Evolutionary conservation across 192 early-diverging fungal genomes (phyloP), one percentile per base, ranked within the genome.

Genomic region (Kappamyces sp.): DNA sequence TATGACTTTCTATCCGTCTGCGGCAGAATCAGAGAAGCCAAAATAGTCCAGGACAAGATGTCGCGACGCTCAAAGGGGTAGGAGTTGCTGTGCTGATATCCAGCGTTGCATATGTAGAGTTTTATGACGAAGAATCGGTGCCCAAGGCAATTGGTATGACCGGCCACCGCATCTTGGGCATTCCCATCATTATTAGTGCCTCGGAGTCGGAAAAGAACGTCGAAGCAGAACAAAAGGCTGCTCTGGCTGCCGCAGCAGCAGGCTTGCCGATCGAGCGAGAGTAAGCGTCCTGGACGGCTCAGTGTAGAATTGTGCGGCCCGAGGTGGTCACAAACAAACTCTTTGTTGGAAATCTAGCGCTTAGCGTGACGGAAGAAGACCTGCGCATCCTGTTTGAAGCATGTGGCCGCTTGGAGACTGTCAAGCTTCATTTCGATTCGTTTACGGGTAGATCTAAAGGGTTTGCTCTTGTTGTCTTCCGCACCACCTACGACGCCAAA

Each of bases 21-120:
- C 34, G 94, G 94, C 12, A 83, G 80, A 55, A 90, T 98, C 6
- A 84, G 91, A 22, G 90, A 93, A 62, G 94, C 88, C 2, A 76
- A 81, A 46, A 84, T 92, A 38, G 85, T 95, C 35, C 68, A 81
- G 35, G 89, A 93, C 64, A 52, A 48, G 15, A 29, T 38, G 12
- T 48, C 75, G 7, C 73, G 90, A 52, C 76, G 90, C 46, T 93
- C 91, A 32, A 90, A 92, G 61, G 94, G 90, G 88, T 90, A 77
- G 61, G 66, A 43, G 29, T 67, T 22, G 15, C 31, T 3, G 34
- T 3, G 38, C 9, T 59, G n/a, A 8, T 33, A 30, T 62, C 5
- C 69, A 91, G 94, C 33, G 89, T 96, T 37, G 95, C 90, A 14
- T 98, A 96, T 65, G 89, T 98, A 2, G 95, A 98, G 70, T 98